A percentile compares a stretch with the other conserved stretches of the same genome.
Evolutionary conservation across 495 filamentous ascomycete species (phyloP).

Genomic region (Neurospora tetrasperma): DNA sequence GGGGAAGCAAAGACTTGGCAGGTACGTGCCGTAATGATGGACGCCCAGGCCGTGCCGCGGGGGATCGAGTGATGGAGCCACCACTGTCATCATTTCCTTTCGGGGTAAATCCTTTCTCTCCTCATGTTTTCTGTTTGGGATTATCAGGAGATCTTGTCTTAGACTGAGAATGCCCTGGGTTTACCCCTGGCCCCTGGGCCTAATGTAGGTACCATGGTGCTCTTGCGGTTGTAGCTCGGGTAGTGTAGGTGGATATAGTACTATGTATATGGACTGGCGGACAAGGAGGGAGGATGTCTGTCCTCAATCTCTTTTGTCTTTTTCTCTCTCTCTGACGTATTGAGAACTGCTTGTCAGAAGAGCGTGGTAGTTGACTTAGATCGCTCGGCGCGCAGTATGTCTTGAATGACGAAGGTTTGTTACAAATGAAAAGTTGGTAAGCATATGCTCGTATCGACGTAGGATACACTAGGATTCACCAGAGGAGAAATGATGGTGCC

Average conservation of each 20-base stretch:
- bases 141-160: neutral
- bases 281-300: neutral
- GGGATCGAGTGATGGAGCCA: neutral
- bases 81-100: neutral
- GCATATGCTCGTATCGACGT: neutral
- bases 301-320: neutral
- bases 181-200: neutral
- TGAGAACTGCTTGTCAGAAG: neutral
- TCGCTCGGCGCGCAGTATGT: neutral
- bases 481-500: neutral
- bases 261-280: neutral
- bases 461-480: neutral
- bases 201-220: neutral
- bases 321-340: neutral
- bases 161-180: neutral
- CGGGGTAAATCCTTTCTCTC: neutral
- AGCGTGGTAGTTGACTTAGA: neutral
- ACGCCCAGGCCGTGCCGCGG: neutral
- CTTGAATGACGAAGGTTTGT: neutral
- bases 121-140: neutral
- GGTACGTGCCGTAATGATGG: neutral
- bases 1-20: neutral
- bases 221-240: neutral
- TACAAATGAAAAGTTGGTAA: neutral
- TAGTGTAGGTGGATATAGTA: neutral